Evolutionary conservation across 495 filamentous ascomycete species (phyloP).

Genomic region (Tuber microsphaerosporum): DNA sequence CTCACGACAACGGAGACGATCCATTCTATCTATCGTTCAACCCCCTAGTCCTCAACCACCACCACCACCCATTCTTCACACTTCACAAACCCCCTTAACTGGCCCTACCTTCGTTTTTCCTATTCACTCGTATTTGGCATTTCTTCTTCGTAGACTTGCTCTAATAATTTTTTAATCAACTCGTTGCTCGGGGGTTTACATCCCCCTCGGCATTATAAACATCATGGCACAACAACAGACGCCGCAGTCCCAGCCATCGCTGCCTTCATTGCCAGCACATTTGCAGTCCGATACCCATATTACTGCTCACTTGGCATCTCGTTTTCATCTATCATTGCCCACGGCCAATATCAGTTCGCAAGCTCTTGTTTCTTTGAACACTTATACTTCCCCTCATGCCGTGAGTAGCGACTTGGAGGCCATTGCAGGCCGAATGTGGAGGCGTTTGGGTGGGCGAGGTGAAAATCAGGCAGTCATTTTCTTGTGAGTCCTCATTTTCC

Average conservation of each 20-base stretch:
- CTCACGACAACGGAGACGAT: slow-evolving; percentile 25
- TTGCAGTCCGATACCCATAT: slow-evolving; percentile 93
- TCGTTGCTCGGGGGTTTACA: slow-evolving; percentile 27
- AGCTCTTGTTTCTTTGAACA: slow-evolving; percentile 84
- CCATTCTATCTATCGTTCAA: slow-evolving; percentile 17
- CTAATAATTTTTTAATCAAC: slow-evolving; percentile 20
- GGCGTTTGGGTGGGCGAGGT: slow-evolving; percentile 74
- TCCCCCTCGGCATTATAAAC: slow-evolving; percentile 24
- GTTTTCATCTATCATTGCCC: slow-evolving; percentile 83
- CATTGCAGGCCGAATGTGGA: slow-evolving; percentile 73
- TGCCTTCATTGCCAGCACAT: slow-evolving; percentile 81
- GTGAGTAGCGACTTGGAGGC: slow-evolving; percentile 65
- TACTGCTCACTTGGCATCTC: slow-evolving; percentile 89
- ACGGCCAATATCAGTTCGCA: slow-evolving; percentile 83
- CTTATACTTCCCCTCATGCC: slow-evolving; percentile 67
- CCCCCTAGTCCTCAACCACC: slow-evolving; percentile 1
- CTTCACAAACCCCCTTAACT: slow-evolving; percentile 9
- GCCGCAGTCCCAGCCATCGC: slow-evolving; percentile 79
- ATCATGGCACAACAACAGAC: slow-evolving; percentile 42
- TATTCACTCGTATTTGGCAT: slow-evolving; percentile 7
- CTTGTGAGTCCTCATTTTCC: slow-evolving; percentile 55
- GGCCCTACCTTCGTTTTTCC: slow-evolving; percentile 19
- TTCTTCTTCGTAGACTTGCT: slow-evolving; percentile 15
- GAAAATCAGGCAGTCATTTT: slow-evolving; percentile 93
- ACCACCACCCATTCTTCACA: slow-evolving; percentile 10